Evolutionary conservation across 1,284 basidiomycete species (phyloP).

Genomic region (Bondarzewia mesenterica): DNA sequence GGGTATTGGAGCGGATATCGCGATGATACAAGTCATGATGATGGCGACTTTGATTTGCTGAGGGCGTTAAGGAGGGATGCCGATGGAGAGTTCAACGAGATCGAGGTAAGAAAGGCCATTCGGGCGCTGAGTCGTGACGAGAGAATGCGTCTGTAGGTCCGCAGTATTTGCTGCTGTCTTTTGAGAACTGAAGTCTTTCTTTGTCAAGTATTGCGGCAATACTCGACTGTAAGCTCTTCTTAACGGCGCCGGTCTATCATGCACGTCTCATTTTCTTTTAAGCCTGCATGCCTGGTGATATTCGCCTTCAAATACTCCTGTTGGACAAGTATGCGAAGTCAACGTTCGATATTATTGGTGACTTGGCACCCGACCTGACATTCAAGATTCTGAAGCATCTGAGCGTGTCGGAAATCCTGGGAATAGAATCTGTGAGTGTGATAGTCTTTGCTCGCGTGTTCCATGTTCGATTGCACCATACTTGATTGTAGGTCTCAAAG

Average conservation of each 20-base stretch:
- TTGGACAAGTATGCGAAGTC: slow-evolving; percentile 76
- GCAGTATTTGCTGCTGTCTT: slow-evolving; percentile 3
- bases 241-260: background rate
- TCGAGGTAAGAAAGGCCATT: slow-evolving; percentile 56
- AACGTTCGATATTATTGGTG: slow-evolving; percentile 75
- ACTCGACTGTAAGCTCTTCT: slow-evolving; percentile 34
- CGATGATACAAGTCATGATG: slow-evolving; percentile 29
- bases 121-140: slow-evolving; percentile 56
- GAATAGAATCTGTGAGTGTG: slow-evolving; percentile 40
- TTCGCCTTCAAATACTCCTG: slow-evolving; percentile 67
- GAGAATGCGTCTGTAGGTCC: slow-evolving; percentile 62
- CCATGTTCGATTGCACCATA: background rate
- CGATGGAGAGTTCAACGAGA: slow-evolving; percentile 54
- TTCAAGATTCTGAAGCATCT: slow-evolving; percentile 62
- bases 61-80: slow-evolving; percentile 43
- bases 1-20: slow-evolving; percentile 59
- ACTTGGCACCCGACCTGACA: slow-evolving; percentile 60
- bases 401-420: slow-evolving; percentile 57
- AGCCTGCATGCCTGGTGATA: slow-evolving; percentile 73
- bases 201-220: slow-evolving; percentile 28
- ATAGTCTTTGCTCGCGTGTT: slow-evolving; percentile 2
- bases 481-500: slow-evolving; percentile 69
- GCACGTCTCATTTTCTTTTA: slow-evolving; percentile 8
- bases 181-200: background rate
- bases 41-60: slow-evolving; percentile 35